Base-by-base conservation (phyloP, 371 early-diverging fungal genomes). In the Mycotypha africana region DNA sequence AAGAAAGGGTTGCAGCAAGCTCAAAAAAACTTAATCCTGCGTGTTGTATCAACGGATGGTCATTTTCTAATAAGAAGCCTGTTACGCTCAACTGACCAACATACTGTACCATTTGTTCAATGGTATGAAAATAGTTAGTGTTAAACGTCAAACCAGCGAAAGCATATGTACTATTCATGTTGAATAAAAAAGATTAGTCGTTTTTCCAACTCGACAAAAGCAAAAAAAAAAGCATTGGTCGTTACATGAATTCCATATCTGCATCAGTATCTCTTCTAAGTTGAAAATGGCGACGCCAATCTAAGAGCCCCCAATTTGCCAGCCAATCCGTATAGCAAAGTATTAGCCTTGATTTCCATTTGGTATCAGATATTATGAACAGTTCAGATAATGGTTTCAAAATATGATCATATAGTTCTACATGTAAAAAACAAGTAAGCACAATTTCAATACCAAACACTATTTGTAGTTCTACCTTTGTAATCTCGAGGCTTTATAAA, bases 11-110 rank as follows among this genome's bases (percentile, higher is more conserved):
- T 0, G 79, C 25, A 37, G 69, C 65, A n/a, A 74, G 45, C 42
- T 82, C 83, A 50, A 75, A 78, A 38, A 78, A 79, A 1, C 74
- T 71, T 21, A 82, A 60, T 3, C 67, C 44, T 0, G 74, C 80
- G 36, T 82, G 80, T 32, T 79, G 80, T 4, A 80, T 47, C 14
- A 69, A 44, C 0, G 73, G 49, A 51, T 78, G 51, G 22, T 78
- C 74, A 0, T 65, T 32, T 38, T 79, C 80, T 28, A 68, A 30
- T 16, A 51, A 55, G 32, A 75, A 42, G 1, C 70, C 78, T 11
- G 68, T 43, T 2, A 63, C 52, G 19, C 73, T 53, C 0, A 74
- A 41, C 16, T 52, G 62, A 46, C 77, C 78, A 11, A 78, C 67
- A 51, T 78, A 74, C 2, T 56, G 42, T 14, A 77, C 62, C 17